Evolutionary conservation across 768 basidiomycete species (phyloP).

Genomic region (Trametes gibbosa): DNA sequence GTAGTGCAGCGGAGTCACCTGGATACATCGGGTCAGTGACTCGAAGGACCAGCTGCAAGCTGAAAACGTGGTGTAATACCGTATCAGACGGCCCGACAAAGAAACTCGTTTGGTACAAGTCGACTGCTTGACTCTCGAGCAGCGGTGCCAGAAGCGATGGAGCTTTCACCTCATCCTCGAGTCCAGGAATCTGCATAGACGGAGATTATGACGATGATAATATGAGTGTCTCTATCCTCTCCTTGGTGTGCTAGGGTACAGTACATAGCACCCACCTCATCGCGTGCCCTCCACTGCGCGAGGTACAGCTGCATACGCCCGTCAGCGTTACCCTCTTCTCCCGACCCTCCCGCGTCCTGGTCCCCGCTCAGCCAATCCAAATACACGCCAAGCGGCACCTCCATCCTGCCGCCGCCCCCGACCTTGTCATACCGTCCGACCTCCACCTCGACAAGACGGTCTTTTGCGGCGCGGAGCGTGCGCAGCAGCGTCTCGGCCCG

Average conservation of each 20-base stretch:
- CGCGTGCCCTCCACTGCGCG: conserved; percentile 22
- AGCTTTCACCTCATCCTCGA: conserved; percentile 7
- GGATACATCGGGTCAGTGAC: neutral
- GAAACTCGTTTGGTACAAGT: conserved; percentile 25
- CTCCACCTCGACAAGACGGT: conserved; percentile 25
- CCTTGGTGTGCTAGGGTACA: too few relatives aligned
- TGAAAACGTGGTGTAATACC: neutral
- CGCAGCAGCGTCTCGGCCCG: conserved; percentile 9
- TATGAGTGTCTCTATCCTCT: neutral
- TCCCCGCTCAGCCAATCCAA: conserved; percentile 21
- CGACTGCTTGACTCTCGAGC: conserved; percentile 9
- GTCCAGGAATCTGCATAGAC: conserved; percentile 2
- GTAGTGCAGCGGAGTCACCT: conserved; percentile 26
- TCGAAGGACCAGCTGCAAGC: too few relatives aligned
- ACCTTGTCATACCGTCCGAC: conserved; percentile 22
- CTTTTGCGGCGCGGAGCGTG: conserved; percentile 9
- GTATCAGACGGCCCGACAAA: conserved; percentile 25
- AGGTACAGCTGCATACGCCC: conserved; percentile 17
- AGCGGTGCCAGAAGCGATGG: conserved; percentile 18
- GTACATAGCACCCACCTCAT: conserved; percentile 19
- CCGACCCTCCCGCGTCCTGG: too few relatives aligned
- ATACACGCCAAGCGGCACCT: conserved; percentile 19
- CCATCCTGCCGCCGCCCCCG: conserved; percentile 2
- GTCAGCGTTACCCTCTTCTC: too few relatives aligned
- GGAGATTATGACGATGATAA: neutral